phyloP scores from a whole-genome alignment of 176 grass and related monocot genomes.

The Cocos nucifera region DNA sequence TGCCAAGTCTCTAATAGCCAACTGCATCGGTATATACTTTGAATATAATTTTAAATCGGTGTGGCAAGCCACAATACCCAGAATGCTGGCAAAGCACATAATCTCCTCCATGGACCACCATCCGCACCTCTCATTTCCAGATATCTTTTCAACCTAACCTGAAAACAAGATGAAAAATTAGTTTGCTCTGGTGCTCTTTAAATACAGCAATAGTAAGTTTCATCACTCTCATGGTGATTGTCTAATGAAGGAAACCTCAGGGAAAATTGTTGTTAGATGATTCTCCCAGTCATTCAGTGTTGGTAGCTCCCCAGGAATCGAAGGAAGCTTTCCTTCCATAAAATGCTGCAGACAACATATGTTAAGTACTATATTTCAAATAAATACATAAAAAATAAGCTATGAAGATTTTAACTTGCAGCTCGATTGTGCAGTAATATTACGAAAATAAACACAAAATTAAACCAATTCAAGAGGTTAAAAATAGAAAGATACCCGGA shows the following conservation, averaged over 20 bases:
- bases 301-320: conserved; percentile 69
- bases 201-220: too few species aligned
- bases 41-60: too few species aligned
- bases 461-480: conserved; percentile 2
- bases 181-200: too few species aligned
- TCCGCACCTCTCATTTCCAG: conserved; percentile 99
- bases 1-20: too few species aligned
- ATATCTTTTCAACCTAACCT: conserved; percentile 98
- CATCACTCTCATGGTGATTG: too few species aligned
- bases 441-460: background rate
- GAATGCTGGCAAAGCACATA: conserved; percentile 94
- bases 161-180: conserved; percentile 15
- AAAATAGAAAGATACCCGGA: conserved; percentile 58
- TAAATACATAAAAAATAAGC: too few species aligned
- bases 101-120: conserved; percentile 95
- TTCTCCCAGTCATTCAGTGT: conserved; percentile 99
- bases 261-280: conserved; percentile 99
- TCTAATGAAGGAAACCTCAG: conserved; percentile 45
- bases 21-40: too few species aligned
- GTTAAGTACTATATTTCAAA: too few species aligned
- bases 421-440: background rate
- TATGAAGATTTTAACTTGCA: background rate
- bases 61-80: conserved; percentile 46
- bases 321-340: conserved; percentile 86
- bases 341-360: conserved; percentile 54